These are phyloP conservation scores for Filobasidium floriforme DNA, from an alignment of 768 basidiomycete species.

Conservation along the genomic window DNA sequence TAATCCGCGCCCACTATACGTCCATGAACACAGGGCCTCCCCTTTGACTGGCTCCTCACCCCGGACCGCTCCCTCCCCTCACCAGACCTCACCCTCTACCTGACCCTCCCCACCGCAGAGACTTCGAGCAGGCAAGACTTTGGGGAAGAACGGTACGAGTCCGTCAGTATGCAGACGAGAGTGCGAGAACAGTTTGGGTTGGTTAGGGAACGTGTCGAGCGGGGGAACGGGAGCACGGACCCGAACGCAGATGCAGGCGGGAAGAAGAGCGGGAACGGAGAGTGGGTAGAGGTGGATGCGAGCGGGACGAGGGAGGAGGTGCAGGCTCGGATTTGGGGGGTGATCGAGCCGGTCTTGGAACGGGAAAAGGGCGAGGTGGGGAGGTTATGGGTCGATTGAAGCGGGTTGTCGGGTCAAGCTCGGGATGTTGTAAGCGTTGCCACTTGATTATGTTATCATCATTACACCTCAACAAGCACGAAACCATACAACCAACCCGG, in stretches of 20 bases:
- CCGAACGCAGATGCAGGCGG: no score
- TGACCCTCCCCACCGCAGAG: constrained; percentile 66
- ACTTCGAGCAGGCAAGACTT: constrained; percentile 69
- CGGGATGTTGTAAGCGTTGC: neutral
- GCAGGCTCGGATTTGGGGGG: constrained; percentile 27
- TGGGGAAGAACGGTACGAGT: constrained; percentile 82
- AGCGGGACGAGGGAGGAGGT: constrained; percentile 36
- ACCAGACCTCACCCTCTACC: constrained; percentile 80
- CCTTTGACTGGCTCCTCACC: constrained; percentile 72
- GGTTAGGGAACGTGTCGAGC: constrained; percentile 30
- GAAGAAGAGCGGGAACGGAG: constrained; percentile 25
- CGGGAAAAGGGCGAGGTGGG: constrained; percentile 10
- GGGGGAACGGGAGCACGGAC: neutral
- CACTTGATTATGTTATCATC: no score
- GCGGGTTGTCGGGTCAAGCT: neutral
- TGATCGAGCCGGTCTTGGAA: constrained; percentile 20
- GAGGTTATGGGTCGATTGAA: constrained; percentile 15
- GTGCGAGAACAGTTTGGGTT: constrained; percentile 33
- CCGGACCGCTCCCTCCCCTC: constrained; percentile 83
- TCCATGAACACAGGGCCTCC: constrained; percentile 55
- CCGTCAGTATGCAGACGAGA: constrained; percentile 61
- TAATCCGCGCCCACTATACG: no score
- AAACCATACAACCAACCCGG: no score
- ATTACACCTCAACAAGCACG: no score
- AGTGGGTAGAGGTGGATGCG: constrained; percentile 34